Evolutionary conservation across 1,284 basidiomycete genomes (phyloP).

Genomic region (Retiboletus flavoniger): DNA sequence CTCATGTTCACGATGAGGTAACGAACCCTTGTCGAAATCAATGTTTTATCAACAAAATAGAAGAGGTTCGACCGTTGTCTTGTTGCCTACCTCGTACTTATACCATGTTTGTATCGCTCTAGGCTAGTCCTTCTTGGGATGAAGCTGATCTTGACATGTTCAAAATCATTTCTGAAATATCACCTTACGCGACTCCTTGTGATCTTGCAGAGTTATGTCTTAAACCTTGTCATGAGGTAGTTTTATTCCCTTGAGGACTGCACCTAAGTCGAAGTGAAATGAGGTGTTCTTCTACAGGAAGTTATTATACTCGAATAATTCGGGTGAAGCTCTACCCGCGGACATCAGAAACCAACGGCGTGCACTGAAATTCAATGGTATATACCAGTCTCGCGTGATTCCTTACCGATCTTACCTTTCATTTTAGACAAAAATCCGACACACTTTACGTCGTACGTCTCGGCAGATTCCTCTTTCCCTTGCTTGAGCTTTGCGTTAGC

Average conservation of each 20-base stretch:
- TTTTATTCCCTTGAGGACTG: not conserved
- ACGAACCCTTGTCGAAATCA: constrained; percentile 36
- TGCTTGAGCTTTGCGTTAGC: constrained; percentile 22
- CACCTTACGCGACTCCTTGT: constrained; percentile 38
- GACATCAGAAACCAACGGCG: constrained; percentile 8
- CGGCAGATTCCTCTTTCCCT: not conserved
- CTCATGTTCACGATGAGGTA: constrained; percentile 23
- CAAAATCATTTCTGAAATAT: constrained; percentile 33
- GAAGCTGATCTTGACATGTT: constrained; percentile 29
- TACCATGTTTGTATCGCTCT: not conserved
- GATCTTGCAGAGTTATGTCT: constrained; percentile 40
- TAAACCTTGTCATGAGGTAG: constrained; percentile 42
- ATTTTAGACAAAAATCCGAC: constrained; percentile 32
- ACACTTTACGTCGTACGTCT: constrained; percentile 40
- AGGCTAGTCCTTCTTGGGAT: constrained; percentile 25
- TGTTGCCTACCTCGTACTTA: not conserved
- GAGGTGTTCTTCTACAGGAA: constrained; percentile 32
- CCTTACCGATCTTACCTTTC: constrained; percentile 1
- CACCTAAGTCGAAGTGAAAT: constrained; percentile 1
- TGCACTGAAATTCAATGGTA: constrained; percentile 27
- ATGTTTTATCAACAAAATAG: constrained; percentile 39
- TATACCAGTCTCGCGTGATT: not conserved
- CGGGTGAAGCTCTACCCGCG: not conserved
- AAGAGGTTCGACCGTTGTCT: constrained; percentile 16
- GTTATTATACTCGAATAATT: constrained; percentile 13